Percentiles rank a stretch among this genome's conserved stretches.
Evolutionary conservation across 345 rosid genomes (phyloP).

Genomic region (Orychophragmus violaceus): DNA sequence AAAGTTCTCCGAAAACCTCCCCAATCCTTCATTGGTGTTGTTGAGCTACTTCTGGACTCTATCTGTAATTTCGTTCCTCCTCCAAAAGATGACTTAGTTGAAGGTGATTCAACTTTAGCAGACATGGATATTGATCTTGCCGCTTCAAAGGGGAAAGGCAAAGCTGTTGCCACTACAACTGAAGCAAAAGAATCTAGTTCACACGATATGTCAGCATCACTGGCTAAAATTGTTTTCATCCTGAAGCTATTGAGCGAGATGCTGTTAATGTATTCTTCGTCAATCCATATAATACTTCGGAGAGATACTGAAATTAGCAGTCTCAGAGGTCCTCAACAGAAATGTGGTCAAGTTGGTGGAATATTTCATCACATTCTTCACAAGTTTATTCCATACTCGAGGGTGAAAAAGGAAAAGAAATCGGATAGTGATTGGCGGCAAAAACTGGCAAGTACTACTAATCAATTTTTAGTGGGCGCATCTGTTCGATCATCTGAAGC

Average conservation of each 20-base stretch:
- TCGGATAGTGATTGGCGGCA: constrained; percentile 84
- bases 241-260: constrained; percentile 91
- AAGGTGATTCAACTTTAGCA: constrained; percentile 44
- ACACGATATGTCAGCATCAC: constrained; percentile 62
- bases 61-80: constrained; percentile 62
- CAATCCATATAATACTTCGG: constrained; percentile 74
- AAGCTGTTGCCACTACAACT: constrained; percentile 59
- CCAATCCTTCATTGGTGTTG: constrained; percentile 68
- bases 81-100: constrained; percentile 40
- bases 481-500: constrained; percentile 91
- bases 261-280: constrained; percentile 72
- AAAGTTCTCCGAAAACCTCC: constrained; percentile 76
- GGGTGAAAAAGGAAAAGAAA: constrained; percentile 64
- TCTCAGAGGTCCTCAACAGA: constrained; percentile 51
- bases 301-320: constrained; percentile 68
- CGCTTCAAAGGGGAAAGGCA: constrained; percentile 75
- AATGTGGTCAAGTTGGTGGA: constrained; percentile 44
- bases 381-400: constrained; percentile 61
- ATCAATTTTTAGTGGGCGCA: constrained; percentile 80
- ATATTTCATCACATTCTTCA: constrained; percentile 79
- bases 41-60: constrained; percentile 84
- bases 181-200: constrained; percentile 47
- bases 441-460: constrained; percentile 72
- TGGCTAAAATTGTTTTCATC: constrained; percentile 81
- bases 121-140: constrained; percentile 94